phyloP scores from a whole-genome alignment of 176 grass and related monocot species.

The Bromus sterilis region DNA sequence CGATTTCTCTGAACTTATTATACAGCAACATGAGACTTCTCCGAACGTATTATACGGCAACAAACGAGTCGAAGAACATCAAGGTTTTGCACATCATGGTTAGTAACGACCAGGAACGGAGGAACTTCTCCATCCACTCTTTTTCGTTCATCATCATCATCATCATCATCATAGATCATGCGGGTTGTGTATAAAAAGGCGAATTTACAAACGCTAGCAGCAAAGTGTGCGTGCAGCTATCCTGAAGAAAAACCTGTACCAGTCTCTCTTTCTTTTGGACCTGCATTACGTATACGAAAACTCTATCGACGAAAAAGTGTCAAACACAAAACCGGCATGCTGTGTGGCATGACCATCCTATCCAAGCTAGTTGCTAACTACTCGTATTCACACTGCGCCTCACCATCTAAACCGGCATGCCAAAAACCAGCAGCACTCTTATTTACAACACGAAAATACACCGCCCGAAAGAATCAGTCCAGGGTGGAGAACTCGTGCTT shows the following conservation, averaged over 20 bases:
- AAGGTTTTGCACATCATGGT: no score
- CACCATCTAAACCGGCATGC: neutral
- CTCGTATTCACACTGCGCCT: conserved; percentile 41
- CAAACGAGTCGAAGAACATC: no score
- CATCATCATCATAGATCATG: neutral
- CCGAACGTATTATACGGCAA: no score
- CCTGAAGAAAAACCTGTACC: neutral
- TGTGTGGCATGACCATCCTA: neutral
- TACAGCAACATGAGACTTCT: no score
- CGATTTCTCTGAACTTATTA: no score
- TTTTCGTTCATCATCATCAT: neutral
- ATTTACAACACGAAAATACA: conserved; percentile 26
- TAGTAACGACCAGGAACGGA: neutral
- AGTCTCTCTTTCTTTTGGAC: neutral
- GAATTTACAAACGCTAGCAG: neutral
- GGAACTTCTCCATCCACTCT: neutral
- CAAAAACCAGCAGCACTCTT: neutral
- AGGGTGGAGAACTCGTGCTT: conserved; percentile 21
- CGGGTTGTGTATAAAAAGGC: neutral
- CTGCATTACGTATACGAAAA: conserved; percentile 26
- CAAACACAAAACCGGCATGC: neutral
- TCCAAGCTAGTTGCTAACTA: neutral
- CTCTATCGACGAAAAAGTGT: neutral
- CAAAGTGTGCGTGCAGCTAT: neutral
- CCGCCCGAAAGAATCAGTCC: neutral